Evolutionary conservation across 371 early-diverging fungal genomes (phyloP).

Genomic region (Basidiobolus meristosporus): DNA sequence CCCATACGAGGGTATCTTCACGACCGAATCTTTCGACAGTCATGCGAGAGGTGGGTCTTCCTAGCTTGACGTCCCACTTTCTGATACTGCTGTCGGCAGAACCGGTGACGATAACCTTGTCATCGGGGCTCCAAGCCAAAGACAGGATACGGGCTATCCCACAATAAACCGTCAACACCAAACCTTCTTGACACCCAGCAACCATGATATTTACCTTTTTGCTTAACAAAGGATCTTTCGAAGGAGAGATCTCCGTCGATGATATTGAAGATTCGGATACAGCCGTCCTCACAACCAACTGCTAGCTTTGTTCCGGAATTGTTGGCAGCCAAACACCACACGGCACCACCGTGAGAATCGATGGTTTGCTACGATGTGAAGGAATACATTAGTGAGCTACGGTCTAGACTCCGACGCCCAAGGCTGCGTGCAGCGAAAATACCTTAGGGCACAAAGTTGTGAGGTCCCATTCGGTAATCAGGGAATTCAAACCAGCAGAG

Average conservation of each 20-base stretch:
- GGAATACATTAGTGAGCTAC: neutral
- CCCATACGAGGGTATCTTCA: slow-evolving; percentile 40
- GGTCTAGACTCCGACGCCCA: slow-evolving; percentile 1
- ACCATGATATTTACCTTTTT: too few relatives aligned
- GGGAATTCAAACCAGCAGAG: slow-evolving; percentile 68
- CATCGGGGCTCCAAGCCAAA: slow-evolving; percentile 64
- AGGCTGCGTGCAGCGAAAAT: slow-evolving; percentile 1
- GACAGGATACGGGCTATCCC: slow-evolving; percentile 58
- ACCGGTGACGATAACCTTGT: slow-evolving; percentile 55
- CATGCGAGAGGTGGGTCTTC: slow-evolving; percentile 37
- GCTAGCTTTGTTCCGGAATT: slow-evolving; percentile 56
- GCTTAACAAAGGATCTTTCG: slow-evolving; percentile 7
- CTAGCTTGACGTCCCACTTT: slow-evolving; percentile 41
- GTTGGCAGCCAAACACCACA: slow-evolving; percentile 83
- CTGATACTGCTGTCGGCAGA: slow-evolving; percentile 65
- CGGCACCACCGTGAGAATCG: slow-evolving; percentile 78
- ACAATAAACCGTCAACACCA: too few relatives aligned
- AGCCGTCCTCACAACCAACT: slow-evolving; percentile 87
- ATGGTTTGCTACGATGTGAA: slow-evolving; percentile 17
- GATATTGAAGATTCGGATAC: slow-evolving; percentile 69
- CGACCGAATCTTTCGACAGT: slow-evolving; percentile 38
- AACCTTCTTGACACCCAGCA: too few relatives aligned
- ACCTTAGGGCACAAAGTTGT: slow-evolving; percentile 45
- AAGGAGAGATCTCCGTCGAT: slow-evolving; percentile 45
- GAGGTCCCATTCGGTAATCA: slow-evolving; percentile 77